Conservation (phyloP, 352 stramenopile genomes). For the Pythium scleroteichum region DNA sequence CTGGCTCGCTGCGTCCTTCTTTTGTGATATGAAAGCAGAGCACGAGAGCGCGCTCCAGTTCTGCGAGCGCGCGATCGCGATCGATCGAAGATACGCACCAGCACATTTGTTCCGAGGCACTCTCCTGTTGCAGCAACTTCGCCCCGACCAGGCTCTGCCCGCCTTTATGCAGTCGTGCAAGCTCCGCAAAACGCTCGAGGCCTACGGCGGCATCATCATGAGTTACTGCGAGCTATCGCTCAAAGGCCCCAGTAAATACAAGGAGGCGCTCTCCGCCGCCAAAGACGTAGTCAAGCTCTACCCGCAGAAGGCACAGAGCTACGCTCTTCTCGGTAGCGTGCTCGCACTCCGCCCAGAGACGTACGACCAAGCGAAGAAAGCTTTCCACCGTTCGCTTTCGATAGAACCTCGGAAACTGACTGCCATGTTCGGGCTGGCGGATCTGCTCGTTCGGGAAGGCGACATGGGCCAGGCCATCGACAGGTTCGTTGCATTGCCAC, state of each 20-base stretch:
- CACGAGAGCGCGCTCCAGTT: conserved; percentile 70
- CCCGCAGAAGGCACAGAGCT: conserved; percentile 67
- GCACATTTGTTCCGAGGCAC: conserved; percentile 65
- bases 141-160: conserved; percentile 61
- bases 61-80: conserved; percentile 59
- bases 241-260: conserved; percentile 68
- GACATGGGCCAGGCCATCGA: conserved; percentile 56
- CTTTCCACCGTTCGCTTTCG: conserved; percentile 56
- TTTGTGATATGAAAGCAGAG: conserved; percentile 74
- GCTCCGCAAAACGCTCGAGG: conserved; percentile 60
- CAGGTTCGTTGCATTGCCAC: conserved; percentile 32
- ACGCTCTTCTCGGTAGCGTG: conserved; percentile 71
- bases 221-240: conserved; percentile 73
- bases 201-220: conserved; percentile 70
- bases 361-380: conserved; percentile 54
- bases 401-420: conserved; percentile 65
- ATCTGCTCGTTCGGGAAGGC: conserved; percentile 63
- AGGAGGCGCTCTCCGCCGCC: conserved; percentile 68
- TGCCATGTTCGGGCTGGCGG: conserved; percentile 67
- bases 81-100: conserved; percentile 39
- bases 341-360: conserved; percentile 68
- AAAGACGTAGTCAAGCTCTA: conserved; percentile 72
- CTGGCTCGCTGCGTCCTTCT: conserved; percentile 78
- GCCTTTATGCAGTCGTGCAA: conserved; percentile 68
- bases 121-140: conserved; percentile 58